phyloP scores from a whole-genome alignment of 2,329 filamentous ascomycete genomes.

The Monosporascus cannonballus region DNA sequence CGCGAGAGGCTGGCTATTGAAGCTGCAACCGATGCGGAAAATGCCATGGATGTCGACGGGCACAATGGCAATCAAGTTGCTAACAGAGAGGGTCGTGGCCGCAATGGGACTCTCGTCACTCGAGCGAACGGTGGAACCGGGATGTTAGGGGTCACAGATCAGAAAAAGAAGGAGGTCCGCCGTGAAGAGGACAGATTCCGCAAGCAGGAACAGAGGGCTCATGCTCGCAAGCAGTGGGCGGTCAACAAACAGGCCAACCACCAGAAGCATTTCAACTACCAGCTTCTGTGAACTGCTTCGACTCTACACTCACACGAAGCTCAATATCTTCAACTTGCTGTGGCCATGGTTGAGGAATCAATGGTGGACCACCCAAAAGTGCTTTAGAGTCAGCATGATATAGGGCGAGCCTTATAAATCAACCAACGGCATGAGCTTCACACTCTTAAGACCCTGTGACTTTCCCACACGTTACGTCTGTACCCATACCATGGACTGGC shows the following conservation, averaged over 20 bases:
- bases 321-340: not conserved
- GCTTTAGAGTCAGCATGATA: too few relatives aligned
- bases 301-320: not conserved
- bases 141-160: conserved; percentile 71
- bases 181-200: conserved; percentile 63
- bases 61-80: conserved; percentile 28
- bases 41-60: conserved; percentile 30
- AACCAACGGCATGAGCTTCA: too few relatives aligned
- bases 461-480: too few relatives aligned
- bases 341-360: not conserved
- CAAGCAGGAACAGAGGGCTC: conserved; percentile 56
- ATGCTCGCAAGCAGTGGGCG: conserved; percentile 59
- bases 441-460: too few relatives aligned
- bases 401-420: too few relatives aligned
- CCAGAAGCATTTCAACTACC: conserved; percentile 59
- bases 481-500: too few relatives aligned
- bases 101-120: conserved; percentile 51
- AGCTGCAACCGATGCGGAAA: conserved; percentile 22
- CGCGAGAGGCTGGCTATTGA: conserved; percentile 63
- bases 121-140: conserved; percentile 69
- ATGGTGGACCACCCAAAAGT: too few relatives aligned
- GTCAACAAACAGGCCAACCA: conserved; percentile 70
- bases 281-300: conserved; percentile 18
- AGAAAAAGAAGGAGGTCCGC: conserved; percentile 63
- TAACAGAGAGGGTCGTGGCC: conserved; percentile 31